Evolutionary conservation across 2,329 filamentous ascomycete species (phyloP).

Genomic region (Hypoxylon sp.): DNA sequence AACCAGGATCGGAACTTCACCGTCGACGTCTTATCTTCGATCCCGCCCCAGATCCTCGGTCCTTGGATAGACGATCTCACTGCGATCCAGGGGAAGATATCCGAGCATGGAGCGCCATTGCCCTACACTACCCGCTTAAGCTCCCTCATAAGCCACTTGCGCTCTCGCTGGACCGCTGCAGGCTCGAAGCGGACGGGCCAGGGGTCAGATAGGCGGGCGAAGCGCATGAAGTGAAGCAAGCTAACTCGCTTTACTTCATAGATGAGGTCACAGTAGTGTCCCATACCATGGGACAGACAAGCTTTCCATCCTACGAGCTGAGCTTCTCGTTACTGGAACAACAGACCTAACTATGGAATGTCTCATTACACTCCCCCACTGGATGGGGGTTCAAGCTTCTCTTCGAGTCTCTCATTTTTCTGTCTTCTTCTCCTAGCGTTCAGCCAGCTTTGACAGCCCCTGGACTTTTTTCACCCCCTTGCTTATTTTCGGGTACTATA

Average conservation of each 20-base stretch:
- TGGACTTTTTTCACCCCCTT: neutral
- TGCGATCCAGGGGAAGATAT: constrained; percentile 53
- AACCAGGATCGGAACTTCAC: constrained; percentile 62
- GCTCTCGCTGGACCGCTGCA: constrained; percentile 29
- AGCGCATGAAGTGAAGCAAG: constrained; percentile 51
- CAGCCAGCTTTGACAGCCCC: constrained; percentile 27
- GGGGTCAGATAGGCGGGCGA: constrained; percentile 44
- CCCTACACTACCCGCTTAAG: constrained; percentile 54
- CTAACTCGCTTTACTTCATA: constrained; percentile 5
- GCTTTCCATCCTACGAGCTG: constrained; percentile 5
- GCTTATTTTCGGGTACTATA: constrained; percentile 13
- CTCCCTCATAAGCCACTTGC: constrained; percentile 51
- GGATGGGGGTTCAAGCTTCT: constrained; percentile 27
- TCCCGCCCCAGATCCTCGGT: constrained; percentile 41
- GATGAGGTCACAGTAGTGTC: too few relatives aligned
- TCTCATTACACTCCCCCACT: constrained; percentile 15
- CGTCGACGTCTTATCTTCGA: constrained; percentile 58
- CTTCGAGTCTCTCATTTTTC: constrained; percentile 42
- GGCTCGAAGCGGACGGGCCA: constrained; percentile 49
- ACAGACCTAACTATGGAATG: constrained; percentile 9
- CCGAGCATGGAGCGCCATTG: constrained; percentile 47
- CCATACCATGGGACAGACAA: neutral
- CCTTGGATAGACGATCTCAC: constrained; percentile 53
- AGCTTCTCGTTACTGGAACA: constrained; percentile 8
- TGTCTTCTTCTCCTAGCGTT: constrained; percentile 3